Evolutionary conservation across 2,329 filamentous ascomycete genomes (phyloP).

Genomic region (Cordyceps tenuipes): DNA sequence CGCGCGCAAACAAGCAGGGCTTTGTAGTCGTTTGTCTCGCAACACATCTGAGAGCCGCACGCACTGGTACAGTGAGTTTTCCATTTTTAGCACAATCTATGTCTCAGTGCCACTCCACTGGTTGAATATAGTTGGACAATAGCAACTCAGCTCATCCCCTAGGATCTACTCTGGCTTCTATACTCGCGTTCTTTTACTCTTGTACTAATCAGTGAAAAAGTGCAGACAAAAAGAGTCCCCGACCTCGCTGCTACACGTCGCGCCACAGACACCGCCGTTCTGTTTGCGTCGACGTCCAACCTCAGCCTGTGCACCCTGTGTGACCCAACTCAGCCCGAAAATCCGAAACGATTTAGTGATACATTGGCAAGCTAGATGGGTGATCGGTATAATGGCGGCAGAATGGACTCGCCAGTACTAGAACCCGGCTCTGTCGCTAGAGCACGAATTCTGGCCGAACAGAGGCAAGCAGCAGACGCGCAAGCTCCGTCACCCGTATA

Average conservation of each 20-base stretch:
- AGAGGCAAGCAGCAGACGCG: slow-evolving; percentile 9
- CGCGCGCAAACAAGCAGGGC: background rate
- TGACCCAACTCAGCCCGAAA: background rate
- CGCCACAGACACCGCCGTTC: background rate
- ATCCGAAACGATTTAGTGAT: background rate
- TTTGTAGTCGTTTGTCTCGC: background rate
- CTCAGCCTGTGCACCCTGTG: background rate
- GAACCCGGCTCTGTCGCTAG: slow-evolving; percentile 10
- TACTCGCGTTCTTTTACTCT: background rate
- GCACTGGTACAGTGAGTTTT: background rate
- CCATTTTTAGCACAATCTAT: background rate
- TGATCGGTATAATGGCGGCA: slow-evolving; percentile 7
- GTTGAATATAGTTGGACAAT: background rate
- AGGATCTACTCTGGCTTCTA: background rate
- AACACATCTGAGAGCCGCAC: background rate
- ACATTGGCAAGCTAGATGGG: slow-evolving; percentile 3
- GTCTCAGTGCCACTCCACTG: background rate
- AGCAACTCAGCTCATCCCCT: background rate
- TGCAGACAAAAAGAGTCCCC: background rate
- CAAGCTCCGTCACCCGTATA: slow-evolving; percentile 13
- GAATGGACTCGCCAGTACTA: slow-evolving; percentile 4
- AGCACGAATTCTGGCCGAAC: slow-evolving; percentile 2
- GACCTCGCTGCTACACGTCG: background rate
- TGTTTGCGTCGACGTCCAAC: background rate
- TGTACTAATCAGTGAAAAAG: background rate